Evolutionary conservation across 1,284 basidiomycete genomes (phyloP), one percentile per base, ranked within the genome.

Genomic region (Cutaneotrichosporon spelunceum): DNA sequence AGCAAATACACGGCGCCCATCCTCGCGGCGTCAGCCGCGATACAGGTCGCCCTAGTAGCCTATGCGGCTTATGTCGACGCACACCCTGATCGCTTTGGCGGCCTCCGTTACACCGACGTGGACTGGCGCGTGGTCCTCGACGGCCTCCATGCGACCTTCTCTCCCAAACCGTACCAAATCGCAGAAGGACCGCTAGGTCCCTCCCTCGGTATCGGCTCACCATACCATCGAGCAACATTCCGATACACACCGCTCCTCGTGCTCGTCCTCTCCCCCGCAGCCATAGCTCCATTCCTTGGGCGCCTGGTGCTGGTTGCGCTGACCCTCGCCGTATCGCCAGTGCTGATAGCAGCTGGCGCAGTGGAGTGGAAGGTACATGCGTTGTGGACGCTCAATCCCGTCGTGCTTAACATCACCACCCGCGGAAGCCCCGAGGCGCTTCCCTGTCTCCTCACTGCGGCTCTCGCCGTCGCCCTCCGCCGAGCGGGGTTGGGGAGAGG

Each of bases 61-160:
- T 76, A 74, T 61, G 74, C 74, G 1, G 66, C 75, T 16, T 70
- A 76, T 56, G 71, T 78, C 50, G 76, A 78, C 59, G 62, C 67
- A 2, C 71, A 78, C 62, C 71, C 76, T 19, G 72, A 73, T 24
- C 54, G 62, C 36, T 72, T 72, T 67, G 75, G 71, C 24, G 76
- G 76, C 10, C 60, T 98, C 33, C 93, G 93, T 74, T 99, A 98
- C 77, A 99, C 95, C 19, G 95, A 99, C 78, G 84, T 99, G 62
- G 96, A 99, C 80, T 99, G 98, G 78, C 84, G 87, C 47, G 95
- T 99, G 66, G 96, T 97, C 81, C 90, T 86, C 60, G 94, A 98
- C 76, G 96, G 94, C 4, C 86, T 91, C 3, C 81, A 81, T 9
- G 27, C 36, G 16, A 61, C 59, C 4, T 49, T 57, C 9, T 21